Evolutionary conservation across 2,329 filamentous ascomycete species (phyloP).

Genomic region (Neonectria sp.): DNA sequence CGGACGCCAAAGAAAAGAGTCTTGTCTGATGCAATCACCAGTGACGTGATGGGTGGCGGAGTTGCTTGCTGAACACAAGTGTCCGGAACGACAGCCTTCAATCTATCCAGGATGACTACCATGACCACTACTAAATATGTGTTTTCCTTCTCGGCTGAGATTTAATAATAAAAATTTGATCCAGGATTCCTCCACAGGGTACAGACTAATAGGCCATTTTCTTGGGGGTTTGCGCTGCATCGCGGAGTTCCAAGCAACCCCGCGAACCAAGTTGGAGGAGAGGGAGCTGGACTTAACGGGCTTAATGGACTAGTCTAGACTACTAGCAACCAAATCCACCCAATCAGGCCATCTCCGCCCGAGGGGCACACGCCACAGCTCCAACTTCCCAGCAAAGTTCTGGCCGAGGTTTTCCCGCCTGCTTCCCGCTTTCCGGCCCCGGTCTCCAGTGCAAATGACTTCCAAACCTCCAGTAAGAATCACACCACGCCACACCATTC

Average conservation of each 20-base stretch:
- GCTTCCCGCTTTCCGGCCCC: constrained; percentile 2
- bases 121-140: not conserved
- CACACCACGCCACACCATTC: constrained; percentile 39
- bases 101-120: constrained; percentile 1
- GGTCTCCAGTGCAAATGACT: constrained; percentile 17
- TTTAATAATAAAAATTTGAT: too few species aligned
- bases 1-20: not conserved
- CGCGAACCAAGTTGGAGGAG: not conserved
- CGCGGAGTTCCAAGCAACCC: not conserved
- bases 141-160: not conserved
- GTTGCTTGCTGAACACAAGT: not conserved
- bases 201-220: not conserved
- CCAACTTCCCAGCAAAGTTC: not conserved
- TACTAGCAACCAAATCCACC: constrained; percentile 3
- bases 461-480: constrained; percentile 35
- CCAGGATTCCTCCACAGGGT: not conserved
- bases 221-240: too few species aligned
- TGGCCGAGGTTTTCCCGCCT: constrained; percentile 29
- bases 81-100: constrained; percentile 4
- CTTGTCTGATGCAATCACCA: constrained; percentile 7
- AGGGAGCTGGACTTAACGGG: constrained; percentile 32
- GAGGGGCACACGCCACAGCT: not conserved
- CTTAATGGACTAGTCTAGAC: constrained; percentile 12
- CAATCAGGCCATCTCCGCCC: constrained; percentile 10
- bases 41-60: constrained; percentile 18